Evolutionary conservation across 2,329 filamentous ascomycete genomes (phyloP), one percentile per base, ranked within the genome.

Genomic region (Albophoma yamanashiensis): DNA sequence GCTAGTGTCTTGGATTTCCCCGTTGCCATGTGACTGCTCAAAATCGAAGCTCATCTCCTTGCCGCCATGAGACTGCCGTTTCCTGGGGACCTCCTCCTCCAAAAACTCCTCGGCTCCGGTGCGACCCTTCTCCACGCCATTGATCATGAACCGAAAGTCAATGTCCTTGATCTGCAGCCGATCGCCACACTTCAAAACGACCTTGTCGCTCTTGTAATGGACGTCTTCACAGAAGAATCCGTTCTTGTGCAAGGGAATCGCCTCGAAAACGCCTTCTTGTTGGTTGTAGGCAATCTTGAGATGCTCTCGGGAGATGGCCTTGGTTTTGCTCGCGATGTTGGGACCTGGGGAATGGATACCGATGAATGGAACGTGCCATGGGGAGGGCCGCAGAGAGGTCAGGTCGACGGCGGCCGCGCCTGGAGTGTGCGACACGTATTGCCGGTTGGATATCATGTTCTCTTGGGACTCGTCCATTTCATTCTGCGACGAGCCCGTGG

Each of bases 11-110:
- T 78, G 77, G 50, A 81, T 77, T 47, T 83, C 79, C 40, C 79
- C 83, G 60, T 81, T 78, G 47, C 82, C 82, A 61, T 83, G 79
- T 0, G 82, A 80, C 67, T 83, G 82, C 67, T 88, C 85, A 66
- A 90, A 90, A 59, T 87, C 85, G 63, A 89, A 87, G 70, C 86
- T 89, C 85, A 90, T 90, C 64, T 86, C 81, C 68, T 87, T 87
- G 59, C 83, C 83, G 40, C 82, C 82, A 58, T 82, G 78, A 11
- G 79, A 79, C 66, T 81, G 79, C 39, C 77, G 74, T 64, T 75
- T 77, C 62, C 79, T 80, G 55, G 74, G 74, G 4, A 73, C 72
- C 53, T 78, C 76, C 57, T 84, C 81, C 59, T 83, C 80, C 22
- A 78, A 71, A 36, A 77, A 75, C 56, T 82, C 78, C 63, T 87